These are phyloP conservation scores for Diplocarpon rosae DNA, from an alignment of 2,329 filamentous ascomycete species.

Conservation along the genomic window DNA sequence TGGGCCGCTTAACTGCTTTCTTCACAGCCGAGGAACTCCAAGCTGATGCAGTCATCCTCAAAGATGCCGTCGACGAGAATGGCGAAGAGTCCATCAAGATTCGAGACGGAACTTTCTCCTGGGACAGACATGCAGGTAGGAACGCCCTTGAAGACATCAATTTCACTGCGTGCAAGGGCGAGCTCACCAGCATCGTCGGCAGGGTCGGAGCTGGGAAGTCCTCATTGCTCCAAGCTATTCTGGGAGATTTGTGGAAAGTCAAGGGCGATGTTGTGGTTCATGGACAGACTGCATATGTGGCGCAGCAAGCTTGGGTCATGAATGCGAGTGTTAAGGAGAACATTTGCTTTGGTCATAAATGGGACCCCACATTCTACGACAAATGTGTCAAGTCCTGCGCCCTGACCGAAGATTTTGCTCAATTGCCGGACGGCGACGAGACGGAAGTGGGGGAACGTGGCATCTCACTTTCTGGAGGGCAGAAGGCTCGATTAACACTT, in stretches of 20 bases:
- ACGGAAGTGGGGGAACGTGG: conserved; percentile 95
- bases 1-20: conserved; percentile 73
- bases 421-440: conserved; percentile 88
- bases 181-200: conserved; percentile 85
- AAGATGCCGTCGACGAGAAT: conserved; percentile 57
- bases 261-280: conserved; percentile 74
- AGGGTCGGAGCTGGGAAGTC: conserved; percentile 94
- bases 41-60: conserved; percentile 62
- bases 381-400: conserved; percentile 87
- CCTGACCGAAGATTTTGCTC: conserved; percentile 78
- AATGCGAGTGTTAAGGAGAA: conserved; percentile 97
- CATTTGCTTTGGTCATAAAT: conserved; percentile 90
- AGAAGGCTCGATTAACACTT: conserved; percentile 86
- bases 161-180: conserved; percentile 82
- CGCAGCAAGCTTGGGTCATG: conserved; percentile 92
- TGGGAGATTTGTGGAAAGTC: conserved; percentile 87
- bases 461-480: conserved; percentile 89
- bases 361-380: conserved; percentile 89
- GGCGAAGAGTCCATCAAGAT: conserved; percentile 84
- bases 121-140: conserved; percentile 72
- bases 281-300: conserved; percentile 80
- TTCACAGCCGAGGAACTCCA: conserved; percentile 86
- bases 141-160: conserved; percentile 72
- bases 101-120: conserved; percentile 80
- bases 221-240: conserved; percentile 74